These are phyloP conservation scores for Solanum lycopersicoides DNA, from an alignment of 257 asterid species.

Conservation along the genomic window DNA sequence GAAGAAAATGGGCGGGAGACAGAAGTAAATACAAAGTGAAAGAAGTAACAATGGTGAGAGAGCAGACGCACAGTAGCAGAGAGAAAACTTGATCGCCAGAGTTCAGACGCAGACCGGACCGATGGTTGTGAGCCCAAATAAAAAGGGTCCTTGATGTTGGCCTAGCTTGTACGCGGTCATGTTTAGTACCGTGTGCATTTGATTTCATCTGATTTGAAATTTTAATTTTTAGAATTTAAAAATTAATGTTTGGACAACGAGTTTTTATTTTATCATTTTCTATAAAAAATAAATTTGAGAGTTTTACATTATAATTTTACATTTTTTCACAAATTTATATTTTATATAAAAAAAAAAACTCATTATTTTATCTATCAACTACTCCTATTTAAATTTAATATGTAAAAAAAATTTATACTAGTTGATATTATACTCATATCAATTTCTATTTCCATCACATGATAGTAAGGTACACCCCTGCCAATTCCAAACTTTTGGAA, in stretches of 20 bases:
- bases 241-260: neutral
- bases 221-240: too few relatives aligned
- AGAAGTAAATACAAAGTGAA: neutral
- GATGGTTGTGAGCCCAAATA: neutral
- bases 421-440: neutral
- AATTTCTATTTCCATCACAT: too few relatives aligned
- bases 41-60: neutral
- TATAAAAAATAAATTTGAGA: too few relatives aligned
- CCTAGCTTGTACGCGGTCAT: neutral
- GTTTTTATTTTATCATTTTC: too few relatives aligned
- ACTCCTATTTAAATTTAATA: too few relatives aligned
- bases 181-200: neutral
- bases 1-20: neutral
- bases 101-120: neutral
- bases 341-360: too few relatives aligned
- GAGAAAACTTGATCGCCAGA: neutral
- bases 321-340: too few relatives aligned
- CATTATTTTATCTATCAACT: neutral
- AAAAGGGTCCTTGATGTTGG: neutral
- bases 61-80: neutral
- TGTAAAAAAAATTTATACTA: too few relatives aligned
- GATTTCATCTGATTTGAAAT: too few relatives aligned
- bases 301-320: too few relatives aligned
- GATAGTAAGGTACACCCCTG: neutral
- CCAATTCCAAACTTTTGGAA: neutral